phyloP scores from a whole-genome alignment of 2,329 filamentous ascomycete species.

The Capronia coronata region DNA sequence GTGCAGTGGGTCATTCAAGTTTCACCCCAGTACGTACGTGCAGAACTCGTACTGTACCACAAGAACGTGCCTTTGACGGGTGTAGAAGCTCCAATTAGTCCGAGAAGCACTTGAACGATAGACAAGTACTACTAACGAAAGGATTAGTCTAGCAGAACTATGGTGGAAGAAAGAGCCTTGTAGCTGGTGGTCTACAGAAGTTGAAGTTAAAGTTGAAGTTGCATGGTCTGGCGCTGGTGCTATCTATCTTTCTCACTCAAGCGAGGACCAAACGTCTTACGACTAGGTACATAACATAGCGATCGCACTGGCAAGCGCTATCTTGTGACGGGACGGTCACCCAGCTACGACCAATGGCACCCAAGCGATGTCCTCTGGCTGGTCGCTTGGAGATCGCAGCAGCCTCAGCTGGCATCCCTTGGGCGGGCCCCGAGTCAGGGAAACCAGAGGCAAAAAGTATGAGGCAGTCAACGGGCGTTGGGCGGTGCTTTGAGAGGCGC shows the following conservation, averaged over 20 bases:
- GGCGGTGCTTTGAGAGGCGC: conserved; percentile 4
- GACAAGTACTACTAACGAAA: no score
- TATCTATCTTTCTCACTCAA: conserved; percentile 2
- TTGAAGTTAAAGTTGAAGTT: no score
- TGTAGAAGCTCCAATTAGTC: conserved; percentile 17
- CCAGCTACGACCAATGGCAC: conserved; percentile 13
- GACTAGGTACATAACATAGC: neutral
- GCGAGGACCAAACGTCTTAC: conserved; percentile 3
- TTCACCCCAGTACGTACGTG: conserved; percentile 12
- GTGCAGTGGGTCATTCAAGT: conserved; percentile 17
- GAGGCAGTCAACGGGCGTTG: conserved; percentile 16
- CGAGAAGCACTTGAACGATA: no score
- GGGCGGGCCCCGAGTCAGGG: conserved; percentile 4
- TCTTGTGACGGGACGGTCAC: conserved; percentile 20
- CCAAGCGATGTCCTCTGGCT: conserved; percentile 15
- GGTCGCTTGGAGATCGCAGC: neutral
- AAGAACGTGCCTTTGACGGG: conserved; percentile 21
- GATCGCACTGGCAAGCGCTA: conserved; percentile 10
- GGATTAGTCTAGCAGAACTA: neutral
- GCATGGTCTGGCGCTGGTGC: conserved; percentile 8
- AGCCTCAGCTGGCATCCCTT: conserved; percentile 3
- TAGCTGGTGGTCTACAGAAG: neutral
- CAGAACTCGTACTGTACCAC: conserved; percentile 15
- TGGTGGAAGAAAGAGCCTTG: neutral
- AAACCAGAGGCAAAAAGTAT: conserved; percentile 3